These are phyloP conservation scores for Serendipita sp. DNA, from an alignment of 768 basidiomycete genomes.

Conservation along the genomic window DNA sequence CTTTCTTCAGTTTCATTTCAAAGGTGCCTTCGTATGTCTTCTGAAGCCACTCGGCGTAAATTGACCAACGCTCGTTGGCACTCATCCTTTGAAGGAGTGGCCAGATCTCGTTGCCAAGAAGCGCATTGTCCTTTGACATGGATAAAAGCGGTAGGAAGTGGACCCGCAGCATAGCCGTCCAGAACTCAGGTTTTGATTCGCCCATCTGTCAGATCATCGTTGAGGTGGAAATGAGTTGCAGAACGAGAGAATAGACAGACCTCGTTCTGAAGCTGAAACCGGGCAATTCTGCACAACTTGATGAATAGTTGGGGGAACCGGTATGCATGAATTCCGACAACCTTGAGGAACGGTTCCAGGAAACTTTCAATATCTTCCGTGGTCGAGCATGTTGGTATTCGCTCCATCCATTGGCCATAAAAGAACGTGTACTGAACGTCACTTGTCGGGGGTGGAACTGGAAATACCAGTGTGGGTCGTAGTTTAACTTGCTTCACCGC, in stretches of 20 bases:
- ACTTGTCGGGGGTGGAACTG: conserved; percentile 73
- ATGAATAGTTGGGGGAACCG: conserved; percentile 65
- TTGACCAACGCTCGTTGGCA: conserved; percentile 63
- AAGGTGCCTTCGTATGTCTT: conserved; percentile 56
- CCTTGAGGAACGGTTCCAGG: conserved; percentile 63
- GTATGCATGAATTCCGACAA: conserved; percentile 66
- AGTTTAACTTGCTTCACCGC: neutral
- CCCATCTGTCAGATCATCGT: neutral
- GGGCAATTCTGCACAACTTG: conserved; percentile 67
- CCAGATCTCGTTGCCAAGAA: conserved; percentile 88
- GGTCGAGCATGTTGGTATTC: conserved; percentile 46
- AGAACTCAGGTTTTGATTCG: conserved; percentile 31
- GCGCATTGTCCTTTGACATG: conserved; percentile 70
- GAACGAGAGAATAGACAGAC: conserved; percentile 8
- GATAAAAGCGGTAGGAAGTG: conserved; percentile 80
- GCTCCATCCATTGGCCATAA: conserved; percentile 68
- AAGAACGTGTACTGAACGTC: conserved; percentile 77
- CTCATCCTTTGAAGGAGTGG: conserved; percentile 68
- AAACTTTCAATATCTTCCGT: conserved; percentile 60
- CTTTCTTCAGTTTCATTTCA: conserved; percentile 61
- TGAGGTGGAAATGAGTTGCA: neutral
- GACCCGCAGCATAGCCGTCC: conserved; percentile 65
- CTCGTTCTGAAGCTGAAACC: conserved; percentile 31
- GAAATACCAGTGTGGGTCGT: conserved; percentile 54
- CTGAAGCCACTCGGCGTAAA: conserved; percentile 94